Conservation (phyloP, 331 rosid genomes). For the Rhamnella rubrinervis region DNA sequence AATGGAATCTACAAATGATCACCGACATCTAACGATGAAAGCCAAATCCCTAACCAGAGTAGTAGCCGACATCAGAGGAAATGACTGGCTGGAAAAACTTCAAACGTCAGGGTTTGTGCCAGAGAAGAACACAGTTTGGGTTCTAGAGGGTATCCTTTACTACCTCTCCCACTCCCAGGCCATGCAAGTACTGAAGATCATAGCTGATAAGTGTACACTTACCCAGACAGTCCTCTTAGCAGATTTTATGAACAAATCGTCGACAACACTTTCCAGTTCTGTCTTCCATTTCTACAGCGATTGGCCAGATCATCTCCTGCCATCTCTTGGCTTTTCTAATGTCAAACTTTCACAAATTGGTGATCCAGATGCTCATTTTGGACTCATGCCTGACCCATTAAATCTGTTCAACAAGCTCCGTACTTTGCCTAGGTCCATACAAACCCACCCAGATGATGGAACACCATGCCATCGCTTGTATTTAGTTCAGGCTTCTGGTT, state of each 20-base stretch:
- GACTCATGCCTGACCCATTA: conserved; percentile 66
- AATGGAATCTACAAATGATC: conserved; percentile 53
- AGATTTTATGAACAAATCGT: conserved; percentile 90
- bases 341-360: conserved; percentile 93
- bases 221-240: conserved; percentile 78
- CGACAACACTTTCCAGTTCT: conserved; percentile 73
- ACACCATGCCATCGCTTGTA: conserved; percentile 83
- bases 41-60: conserved; percentile 82
- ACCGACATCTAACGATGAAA: conserved; percentile 31
- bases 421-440: conserved; percentile 72
- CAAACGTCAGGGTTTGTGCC: conserved; percentile 71
- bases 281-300: conserved; percentile 86
- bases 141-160: conserved; percentile 87
- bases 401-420: conserved; percentile 89
- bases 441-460: conserved; percentile 89
- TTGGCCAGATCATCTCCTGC: conserved; percentile 96
- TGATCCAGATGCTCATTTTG: conserved; percentile 96
- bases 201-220: conserved; percentile 64
- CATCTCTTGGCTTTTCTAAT: conserved; percentile 75
- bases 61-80: conserved; percentile 78
- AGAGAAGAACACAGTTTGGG: conserved; percentile 85
- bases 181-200: conserved; percentile 67
- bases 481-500: conserved; percentile 91
- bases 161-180: conserved; percentile 75
- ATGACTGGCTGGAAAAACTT: conserved; percentile 86